Percentiles rank a stretch among this genome's conserved stretches.
phyloP scores from a whole-genome alignment of 140 eudicot species.

The Oenanthe javanica region DNA sequence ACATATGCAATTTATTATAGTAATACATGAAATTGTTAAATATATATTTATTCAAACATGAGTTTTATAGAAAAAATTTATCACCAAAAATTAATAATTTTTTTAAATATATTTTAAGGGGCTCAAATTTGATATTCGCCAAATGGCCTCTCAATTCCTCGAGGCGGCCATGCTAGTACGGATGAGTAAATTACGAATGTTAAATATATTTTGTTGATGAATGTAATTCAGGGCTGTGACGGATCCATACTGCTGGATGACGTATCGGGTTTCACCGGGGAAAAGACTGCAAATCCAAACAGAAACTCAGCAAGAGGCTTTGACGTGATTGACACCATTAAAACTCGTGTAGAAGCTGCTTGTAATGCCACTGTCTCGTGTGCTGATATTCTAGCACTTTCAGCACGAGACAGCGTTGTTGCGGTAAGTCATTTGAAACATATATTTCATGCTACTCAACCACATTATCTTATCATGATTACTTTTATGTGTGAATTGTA shows the following conservation, averaged over 20 bases:
- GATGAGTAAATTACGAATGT: too few species aligned
- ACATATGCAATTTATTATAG: too few species aligned
- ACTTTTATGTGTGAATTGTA: too few species aligned
- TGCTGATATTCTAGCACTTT: conserved; percentile 54
- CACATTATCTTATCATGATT: too few species aligned
- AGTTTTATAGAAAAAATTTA: too few species aligned
- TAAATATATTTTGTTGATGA: neutral
- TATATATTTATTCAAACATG: too few species aligned
- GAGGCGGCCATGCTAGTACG: too few species aligned
- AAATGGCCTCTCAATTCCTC: neutral
- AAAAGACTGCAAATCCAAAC: conserved; percentile 53
- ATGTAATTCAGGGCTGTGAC: conserved; percentile 14
- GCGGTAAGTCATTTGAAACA: neutral
- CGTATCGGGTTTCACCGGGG: conserved; percentile 42
- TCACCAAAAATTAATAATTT: too few species aligned
- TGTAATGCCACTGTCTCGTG: conserved; percentile 59
- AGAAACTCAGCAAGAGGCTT: conserved; percentile 56
- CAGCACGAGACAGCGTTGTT: conserved; percentile 42
- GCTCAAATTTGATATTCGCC: too few species aligned
- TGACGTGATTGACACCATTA: conserved; percentile 54
- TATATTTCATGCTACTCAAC: too few species aligned
- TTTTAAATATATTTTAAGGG: too few species aligned
- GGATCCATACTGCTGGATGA: conserved; percentile 59
- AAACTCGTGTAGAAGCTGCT: conserved; percentile 42
- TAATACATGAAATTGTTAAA: too few species aligned